Percentiles rank a stretch among this genome's conserved stretches.
phyloP scores from a whole-genome alignment of 768 basidiomycete genomes.

The Tulasnella sp. region DNA sequence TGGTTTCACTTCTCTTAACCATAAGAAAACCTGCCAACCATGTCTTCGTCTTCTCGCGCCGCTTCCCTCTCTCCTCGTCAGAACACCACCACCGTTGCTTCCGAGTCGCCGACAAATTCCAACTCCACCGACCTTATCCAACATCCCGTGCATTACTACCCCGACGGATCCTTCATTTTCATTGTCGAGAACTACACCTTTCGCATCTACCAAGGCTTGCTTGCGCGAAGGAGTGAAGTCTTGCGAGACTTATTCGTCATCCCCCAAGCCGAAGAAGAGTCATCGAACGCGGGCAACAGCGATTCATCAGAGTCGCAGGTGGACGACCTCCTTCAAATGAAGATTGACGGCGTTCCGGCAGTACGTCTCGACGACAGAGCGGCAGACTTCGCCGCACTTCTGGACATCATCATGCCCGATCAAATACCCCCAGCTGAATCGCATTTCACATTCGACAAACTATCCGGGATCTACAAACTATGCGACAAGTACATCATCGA shows the following conservation, averaged over 20 bases:
- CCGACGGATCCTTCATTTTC: constrained; percentile 13
- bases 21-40: too few relatives aligned
- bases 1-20: too few relatives aligned
- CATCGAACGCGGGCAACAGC: not conserved
- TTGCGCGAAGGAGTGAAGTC: constrained; percentile 11
- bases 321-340: not conserved
- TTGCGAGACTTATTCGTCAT: constrained; percentile 4
- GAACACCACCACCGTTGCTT: not conserved
- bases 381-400: constrained; percentile 11
- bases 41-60: not conserved
- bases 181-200: constrained; percentile 10
- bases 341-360: constrained; percentile 8
- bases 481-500: constrained; percentile 15
- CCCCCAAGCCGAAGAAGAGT: not conserved
- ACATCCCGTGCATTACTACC: constrained; percentile 14
- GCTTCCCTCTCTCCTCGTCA: not conserved
- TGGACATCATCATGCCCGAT: constrained; percentile 12
- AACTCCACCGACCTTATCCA: not conserved
- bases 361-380: constrained; percentile 13
- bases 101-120: not conserved
- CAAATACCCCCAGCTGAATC: not conserved
- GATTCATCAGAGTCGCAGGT: not conserved
- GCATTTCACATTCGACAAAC: constrained; percentile 4
- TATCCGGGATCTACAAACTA: not conserved
- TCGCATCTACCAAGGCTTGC: constrained; percentile 10